Conservation (phyloP, 2,329 filamentous ascomycete species). For the Hypomyces perniciosus region DNA sequence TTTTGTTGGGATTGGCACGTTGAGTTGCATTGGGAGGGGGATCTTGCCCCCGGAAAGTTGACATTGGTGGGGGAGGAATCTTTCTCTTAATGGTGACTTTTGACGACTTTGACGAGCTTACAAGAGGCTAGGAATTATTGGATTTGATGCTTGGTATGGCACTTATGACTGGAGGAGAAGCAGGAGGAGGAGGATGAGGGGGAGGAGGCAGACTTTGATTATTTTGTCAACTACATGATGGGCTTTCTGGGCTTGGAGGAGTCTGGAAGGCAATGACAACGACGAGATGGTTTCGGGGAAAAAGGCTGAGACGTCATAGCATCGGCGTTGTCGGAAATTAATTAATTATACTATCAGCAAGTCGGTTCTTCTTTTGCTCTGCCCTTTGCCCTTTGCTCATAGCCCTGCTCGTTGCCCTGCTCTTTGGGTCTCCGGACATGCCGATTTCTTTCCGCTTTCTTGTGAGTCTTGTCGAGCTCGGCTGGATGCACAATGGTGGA, state of each 20-base stretch:
- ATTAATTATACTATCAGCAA: neutral
- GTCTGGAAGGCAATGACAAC: conserved; percentile 1
- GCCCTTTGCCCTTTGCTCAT: too few species aligned
- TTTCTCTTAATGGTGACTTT: too few species aligned
- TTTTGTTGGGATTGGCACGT: neutral
- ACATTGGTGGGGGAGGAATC: too few species aligned
- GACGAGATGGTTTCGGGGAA: conserved; percentile 9
- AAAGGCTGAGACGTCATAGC: conserved; percentile 19
- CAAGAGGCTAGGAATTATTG: too few species aligned
- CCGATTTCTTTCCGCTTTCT: neutral
- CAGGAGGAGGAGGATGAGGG: too few species aligned
- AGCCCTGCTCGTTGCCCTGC: neutral
- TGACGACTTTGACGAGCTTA: too few species aligned
- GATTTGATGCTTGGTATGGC: too few species aligned
- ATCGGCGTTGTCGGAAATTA: conserved; percentile 18
- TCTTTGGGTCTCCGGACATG: neutral
- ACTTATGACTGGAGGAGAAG: too few species aligned
- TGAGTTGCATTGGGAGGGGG: conserved; percentile 1
- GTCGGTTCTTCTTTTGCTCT: neutral
- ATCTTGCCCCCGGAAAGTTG: neutral
- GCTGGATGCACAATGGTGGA: neutral
- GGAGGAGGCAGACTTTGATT: too few species aligned
- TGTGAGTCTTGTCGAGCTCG: neutral
- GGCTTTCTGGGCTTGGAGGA: conserved; percentile 5
- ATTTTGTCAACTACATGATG: too few species aligned